A percentile compares a stretch with the other conserved stretches of the same genome.
These are phyloP conservation scores for Talaromyces atroroseus DNA, from an alignment of 2,329 filamentous ascomycete genomes.

Conservation along the genomic window DNA sequence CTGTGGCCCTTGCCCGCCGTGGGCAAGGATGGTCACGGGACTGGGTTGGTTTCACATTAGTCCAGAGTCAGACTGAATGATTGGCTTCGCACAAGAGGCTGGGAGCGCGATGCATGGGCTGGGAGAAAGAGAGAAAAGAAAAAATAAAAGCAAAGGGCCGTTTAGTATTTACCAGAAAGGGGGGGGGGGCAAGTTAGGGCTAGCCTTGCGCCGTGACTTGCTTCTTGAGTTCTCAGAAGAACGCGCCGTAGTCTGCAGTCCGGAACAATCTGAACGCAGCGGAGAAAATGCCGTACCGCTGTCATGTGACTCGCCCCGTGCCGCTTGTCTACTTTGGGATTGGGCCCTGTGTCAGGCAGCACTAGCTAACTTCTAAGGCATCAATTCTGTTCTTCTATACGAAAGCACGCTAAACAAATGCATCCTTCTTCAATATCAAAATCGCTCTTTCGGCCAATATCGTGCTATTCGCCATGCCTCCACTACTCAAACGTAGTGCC, in stretches of 20 bases:
- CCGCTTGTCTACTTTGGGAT: neutral
- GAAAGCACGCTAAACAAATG: too few relatives aligned
- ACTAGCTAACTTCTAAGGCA: neutral
- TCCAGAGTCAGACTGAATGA: neutral
- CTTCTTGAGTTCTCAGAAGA: constrained; percentile 20
- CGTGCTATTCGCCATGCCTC: neutral
- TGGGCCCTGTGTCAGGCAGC: neutral
- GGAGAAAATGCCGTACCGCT: constrained; percentile 30
- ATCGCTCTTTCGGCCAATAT: neutral
- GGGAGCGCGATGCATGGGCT: neutral
- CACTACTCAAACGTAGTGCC: neutral
- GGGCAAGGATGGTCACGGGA: constrained; percentile 28
- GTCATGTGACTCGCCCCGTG: constrained; percentile 12
- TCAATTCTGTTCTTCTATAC: neutral
- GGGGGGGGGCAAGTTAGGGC: constrained; percentile 10
- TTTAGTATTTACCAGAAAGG: constrained; percentile 6
- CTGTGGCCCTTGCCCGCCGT: constrained; percentile 17
- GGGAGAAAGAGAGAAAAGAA: too few relatives aligned
- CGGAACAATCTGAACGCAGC: constrained; percentile 37
- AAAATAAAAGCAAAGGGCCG: neutral
- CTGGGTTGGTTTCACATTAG: constrained; percentile 21
- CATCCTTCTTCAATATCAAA: neutral
- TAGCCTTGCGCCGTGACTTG: neutral
- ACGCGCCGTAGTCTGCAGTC: constrained; percentile 40
- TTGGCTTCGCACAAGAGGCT: neutral